Evolutionary conservation across 2,329 filamentous ascomycete genomes (phyloP).

Genomic region (Aspergillus cejpii): DNA sequence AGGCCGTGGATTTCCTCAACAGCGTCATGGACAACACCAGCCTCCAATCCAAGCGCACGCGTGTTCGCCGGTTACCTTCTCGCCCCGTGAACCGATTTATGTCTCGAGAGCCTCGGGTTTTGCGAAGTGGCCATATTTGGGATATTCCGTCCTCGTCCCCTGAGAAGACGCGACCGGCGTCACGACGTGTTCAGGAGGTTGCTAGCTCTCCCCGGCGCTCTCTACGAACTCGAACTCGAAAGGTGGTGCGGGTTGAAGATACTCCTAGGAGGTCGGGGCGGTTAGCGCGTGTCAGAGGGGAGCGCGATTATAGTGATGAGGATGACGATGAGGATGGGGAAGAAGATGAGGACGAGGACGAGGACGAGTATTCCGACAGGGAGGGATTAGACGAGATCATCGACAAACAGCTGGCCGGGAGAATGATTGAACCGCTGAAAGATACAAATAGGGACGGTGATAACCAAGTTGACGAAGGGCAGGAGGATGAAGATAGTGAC

Average conservation of each 20-base stretch:
- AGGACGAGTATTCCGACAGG: no score
- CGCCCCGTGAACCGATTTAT: slow-evolving; percentile 1
- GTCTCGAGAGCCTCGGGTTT: background rate
- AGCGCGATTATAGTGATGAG: background rate
- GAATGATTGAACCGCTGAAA: background rate
- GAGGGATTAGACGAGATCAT: background rate
- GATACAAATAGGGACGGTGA: background rate
- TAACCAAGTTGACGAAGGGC: background rate
- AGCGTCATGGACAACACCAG: slow-evolving; percentile 9
- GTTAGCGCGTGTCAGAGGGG: background rate
- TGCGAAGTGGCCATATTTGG: slow-evolving; percentile 6
- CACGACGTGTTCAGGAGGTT: background rate
- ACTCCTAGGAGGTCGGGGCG: background rate
- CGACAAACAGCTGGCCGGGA: background rate
- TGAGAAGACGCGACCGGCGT: background rate
- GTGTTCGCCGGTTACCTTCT: slow-evolving; percentile 1
- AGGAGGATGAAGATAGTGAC: background rate
- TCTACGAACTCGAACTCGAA: slow-evolving; percentile 4
- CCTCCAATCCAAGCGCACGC: background rate
- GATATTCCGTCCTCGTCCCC: slow-evolving; percentile 8
- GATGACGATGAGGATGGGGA: slow-evolving; percentile 2
- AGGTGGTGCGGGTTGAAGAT: background rate
- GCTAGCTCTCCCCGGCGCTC: slow-evolving; percentile 12
- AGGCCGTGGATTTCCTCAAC: slow-evolving; percentile 20
- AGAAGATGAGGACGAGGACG: background rate